Evolutionary conservation across 225 moss, liverwort and hornwort genomes (phyloP).

Genomic region (Climacium dendroides): DNA sequence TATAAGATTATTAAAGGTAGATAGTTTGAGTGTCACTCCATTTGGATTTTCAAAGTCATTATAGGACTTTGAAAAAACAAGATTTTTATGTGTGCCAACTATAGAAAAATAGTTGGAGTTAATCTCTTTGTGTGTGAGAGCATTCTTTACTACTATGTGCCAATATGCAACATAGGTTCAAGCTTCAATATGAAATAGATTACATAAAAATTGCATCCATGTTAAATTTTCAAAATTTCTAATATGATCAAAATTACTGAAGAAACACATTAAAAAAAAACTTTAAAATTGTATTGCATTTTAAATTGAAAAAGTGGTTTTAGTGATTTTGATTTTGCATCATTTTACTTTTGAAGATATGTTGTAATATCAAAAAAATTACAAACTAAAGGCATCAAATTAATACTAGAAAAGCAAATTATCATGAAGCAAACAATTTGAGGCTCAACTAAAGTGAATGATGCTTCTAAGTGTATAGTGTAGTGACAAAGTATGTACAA

Average conservation of each 20-base stretch:
- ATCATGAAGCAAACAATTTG: no score
- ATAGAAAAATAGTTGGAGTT: background rate
- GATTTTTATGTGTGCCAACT: accelerated
- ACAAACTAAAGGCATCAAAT: no score
- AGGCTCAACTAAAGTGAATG: no score
- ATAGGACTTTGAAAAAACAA: accelerated
- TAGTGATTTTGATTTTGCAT: background rate
- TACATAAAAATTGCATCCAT: background rate
- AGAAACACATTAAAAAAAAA: no score
- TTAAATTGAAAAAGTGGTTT: background rate
- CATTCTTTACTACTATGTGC: background rate
- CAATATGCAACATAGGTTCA: background rate
- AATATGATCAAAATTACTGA: background rate
- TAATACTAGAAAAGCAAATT: no score
- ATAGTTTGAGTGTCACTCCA: background rate
- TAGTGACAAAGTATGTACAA: no score
- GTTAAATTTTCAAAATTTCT: background rate
- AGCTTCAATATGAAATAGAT: background rate
- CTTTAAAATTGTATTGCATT: background rate
- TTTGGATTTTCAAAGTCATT: background rate
- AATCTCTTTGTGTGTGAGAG: background rate
- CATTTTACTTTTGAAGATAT: accelerated
- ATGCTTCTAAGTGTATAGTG: no score
- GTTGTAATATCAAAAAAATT: no score
- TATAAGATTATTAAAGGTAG: background rate